Evolutionary conservation across 1,139 yeast genomes (phyloP).

Genomic region (Saccharomyces hybrid): DNA sequence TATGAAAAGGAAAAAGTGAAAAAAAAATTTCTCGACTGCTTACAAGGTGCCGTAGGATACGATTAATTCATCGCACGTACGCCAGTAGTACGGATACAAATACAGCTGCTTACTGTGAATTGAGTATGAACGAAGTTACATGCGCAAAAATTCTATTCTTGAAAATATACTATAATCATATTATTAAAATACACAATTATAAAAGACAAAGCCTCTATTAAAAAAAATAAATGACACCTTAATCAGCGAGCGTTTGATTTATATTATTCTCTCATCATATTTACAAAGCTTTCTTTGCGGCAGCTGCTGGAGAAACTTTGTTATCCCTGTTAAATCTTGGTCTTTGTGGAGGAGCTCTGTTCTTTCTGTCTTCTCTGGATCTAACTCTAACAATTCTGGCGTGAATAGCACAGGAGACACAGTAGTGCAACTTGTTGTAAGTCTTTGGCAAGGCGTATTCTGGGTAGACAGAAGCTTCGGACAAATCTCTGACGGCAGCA

Average conservation of each 20-base stretch:
- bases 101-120: background rate
- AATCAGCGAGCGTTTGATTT: background rate
- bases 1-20: background rate
- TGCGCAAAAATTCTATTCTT: background rate
- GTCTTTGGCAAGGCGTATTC: conserved; percentile 99
- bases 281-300: conserved; percentile 84
- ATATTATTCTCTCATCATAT: conserved; percentile 6
- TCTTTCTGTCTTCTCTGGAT: conserved; percentile 97
- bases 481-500: conserved; percentile 99
- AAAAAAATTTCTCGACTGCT: background rate
- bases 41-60: background rate
- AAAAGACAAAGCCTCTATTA: background rate
- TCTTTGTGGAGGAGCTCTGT: conserved; percentile 98
- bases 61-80: background rate
- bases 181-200: conserved; percentile 1
- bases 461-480: conserved; percentile 98
- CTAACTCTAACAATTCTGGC: conserved; percentile 99
- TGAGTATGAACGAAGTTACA: background rate
- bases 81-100: background rate
- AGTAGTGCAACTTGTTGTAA: conserved; percentile 99
- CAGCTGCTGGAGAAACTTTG: conserved; percentile 95
- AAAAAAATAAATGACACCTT: background rate
- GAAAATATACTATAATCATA: background rate
- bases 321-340: conserved; percentile 89
- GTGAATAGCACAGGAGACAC: conserved; percentile 99